phyloP scores from a whole-genome alignment of 2,329 filamentous ascomycete species.

The Fusarium cicatricum region DNA sequence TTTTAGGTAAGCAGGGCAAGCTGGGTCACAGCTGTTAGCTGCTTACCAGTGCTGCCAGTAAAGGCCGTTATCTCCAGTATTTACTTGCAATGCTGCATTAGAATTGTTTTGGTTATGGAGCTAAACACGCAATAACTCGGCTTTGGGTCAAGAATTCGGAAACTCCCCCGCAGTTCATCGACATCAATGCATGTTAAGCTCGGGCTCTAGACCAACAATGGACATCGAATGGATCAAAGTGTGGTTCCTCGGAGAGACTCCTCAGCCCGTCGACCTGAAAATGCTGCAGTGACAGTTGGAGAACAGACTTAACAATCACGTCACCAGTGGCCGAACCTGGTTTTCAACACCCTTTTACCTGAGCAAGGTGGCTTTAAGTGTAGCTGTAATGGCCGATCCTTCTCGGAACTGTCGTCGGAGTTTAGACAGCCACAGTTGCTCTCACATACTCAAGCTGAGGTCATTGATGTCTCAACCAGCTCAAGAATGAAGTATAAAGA shows the following conservation, averaged over 20 bases:
- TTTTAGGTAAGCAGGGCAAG: neutral
- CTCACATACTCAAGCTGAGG: neutral
- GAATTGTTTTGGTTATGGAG: neutral
- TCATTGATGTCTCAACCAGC: neutral
- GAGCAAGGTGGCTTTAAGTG: neutral
- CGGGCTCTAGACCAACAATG: neutral
- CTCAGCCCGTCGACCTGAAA: neutral
- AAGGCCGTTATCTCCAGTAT: conserved; percentile 26
- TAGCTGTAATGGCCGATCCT: neutral
- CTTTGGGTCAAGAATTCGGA: neutral
- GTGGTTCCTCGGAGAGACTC: neutral
- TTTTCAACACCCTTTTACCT: neutral
- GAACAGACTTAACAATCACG: conserved; percentile 1
- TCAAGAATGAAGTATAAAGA: neutral
- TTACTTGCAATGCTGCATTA: neutral
- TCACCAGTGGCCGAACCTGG: neutral
- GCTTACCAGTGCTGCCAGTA: neutral
- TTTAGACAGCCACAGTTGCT: neutral
- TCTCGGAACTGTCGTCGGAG: conserved; percentile 18
- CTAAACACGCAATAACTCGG: neutral
- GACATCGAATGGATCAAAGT: neutral
- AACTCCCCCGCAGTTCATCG: neutral
- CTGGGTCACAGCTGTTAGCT: neutral
- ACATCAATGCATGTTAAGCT: neutral
- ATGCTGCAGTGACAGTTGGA: neutral